phyloP scores from a whole-genome alignment of 2,329 filamentous ascomycete genomes.

The Colletotrichum plurivorum region DNA sequence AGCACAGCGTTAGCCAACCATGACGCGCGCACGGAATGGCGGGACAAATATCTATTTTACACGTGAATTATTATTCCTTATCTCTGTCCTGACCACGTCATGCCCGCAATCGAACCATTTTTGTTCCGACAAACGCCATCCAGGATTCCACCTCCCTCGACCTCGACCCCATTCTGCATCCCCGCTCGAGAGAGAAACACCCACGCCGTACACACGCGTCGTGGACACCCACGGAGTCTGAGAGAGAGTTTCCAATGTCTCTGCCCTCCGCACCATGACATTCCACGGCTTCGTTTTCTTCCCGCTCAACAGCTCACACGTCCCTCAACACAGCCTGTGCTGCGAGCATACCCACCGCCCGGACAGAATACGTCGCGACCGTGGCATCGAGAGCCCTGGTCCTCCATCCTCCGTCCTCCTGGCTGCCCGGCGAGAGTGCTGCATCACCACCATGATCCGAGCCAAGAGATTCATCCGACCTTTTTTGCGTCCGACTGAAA shows the following conservation, averaged over 20 bases:
- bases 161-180: neutral
- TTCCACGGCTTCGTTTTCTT: too few relatives aligned
- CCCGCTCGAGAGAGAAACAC: neutral
- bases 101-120: slow-evolving; percentile 31
- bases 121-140: slow-evolving; percentile 3
- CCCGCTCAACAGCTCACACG: neutral
- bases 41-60: slow-evolving; percentile 39
- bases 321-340: slow-evolving; percentile 2
- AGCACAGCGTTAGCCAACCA: neutral
- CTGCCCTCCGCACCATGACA: neutral
- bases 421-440: neutral
- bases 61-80: slow-evolving; percentile 36
- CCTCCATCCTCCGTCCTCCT: neutral
- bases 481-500: slow-evolving; percentile 11
- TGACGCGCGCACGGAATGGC: slow-evolving; percentile 3
- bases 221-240: neutral
- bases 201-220: too few relatives aligned
- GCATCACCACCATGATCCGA: neutral
- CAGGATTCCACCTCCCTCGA: neutral
- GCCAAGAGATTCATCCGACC: slow-evolving; percentile 25
- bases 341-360: neutral
- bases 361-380: slow-evolving; percentile 9
- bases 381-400: slow-evolving; percentile 16
- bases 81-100: slow-evolving; percentile 32
- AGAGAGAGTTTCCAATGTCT: neutral